phyloP scores from a whole-genome alignment of 1,284 basidiomycete genomes.

The Earliella scabrosa region DNA sequence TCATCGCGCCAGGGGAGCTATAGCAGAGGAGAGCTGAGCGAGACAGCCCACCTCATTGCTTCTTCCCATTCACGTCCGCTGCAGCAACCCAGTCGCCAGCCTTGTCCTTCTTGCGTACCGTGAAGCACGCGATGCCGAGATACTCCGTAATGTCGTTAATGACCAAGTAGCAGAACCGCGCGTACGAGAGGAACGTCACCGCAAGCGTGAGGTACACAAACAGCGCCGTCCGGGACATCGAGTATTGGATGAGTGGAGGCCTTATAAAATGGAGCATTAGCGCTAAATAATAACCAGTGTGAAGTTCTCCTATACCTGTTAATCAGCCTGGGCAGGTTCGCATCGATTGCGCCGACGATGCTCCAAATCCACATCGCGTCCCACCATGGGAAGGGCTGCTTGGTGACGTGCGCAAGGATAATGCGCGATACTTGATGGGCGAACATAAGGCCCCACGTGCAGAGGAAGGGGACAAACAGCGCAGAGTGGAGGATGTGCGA shows the following conservation, averaged over 20 bases:
- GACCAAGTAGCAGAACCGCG: constrained; percentile 80
- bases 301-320: constrained; percentile 74
- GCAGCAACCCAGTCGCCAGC: constrained; percentile 72
- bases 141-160: constrained; percentile 88
- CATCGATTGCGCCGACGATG: constrained; percentile 80
- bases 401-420: constrained; percentile 93
- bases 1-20: not conserved
- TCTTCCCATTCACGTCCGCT: constrained; percentile 33
- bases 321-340: constrained; percentile 72
- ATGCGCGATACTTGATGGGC: constrained; percentile 89
- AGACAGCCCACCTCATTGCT: constrained; percentile 1
- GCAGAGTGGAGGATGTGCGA: constrained; percentile 64
- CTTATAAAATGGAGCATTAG: no score
- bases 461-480: constrained; percentile 86
- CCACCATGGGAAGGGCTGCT: constrained; percentile 84
- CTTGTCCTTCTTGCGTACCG: constrained; percentile 80
- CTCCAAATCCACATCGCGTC: constrained; percentile 89
- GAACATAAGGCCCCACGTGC: constrained; percentile 89
- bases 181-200: constrained; percentile 74
- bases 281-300: no score
- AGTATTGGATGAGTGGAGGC: constrained; percentile 71
- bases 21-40: no score
- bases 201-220: constrained; percentile 75
- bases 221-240: constrained; percentile 58
- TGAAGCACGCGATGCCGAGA: constrained; percentile 90